Evolutionary conservation across 106 monocot species (phyloP), one percentile per base, ranked within the genome.

Genomic region (Phalaenopsis equestris): DNA sequence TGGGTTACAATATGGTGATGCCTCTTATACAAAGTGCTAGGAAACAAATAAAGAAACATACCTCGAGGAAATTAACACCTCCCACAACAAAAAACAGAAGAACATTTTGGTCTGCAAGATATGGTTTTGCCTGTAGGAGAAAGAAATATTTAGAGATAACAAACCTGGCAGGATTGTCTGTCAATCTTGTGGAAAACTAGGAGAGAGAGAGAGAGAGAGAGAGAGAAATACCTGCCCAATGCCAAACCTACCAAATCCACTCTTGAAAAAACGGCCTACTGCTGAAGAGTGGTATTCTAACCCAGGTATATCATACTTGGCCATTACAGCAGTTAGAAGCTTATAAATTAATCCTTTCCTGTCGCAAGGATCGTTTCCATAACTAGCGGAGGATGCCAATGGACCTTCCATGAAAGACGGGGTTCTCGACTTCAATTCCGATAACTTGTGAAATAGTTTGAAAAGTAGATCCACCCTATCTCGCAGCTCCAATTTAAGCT

Each of bases 221-320:
- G 74, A 81, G 74, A 30, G 9, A 83, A n/a, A 55, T 85, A 95
- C 99, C 95, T 99, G 99, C 64, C 95, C 93, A 83, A 99, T 91
- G n/a, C 99, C 99, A 85, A 99, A 91, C 87, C 99, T 91, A 85
- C 99, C 95, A 83, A 99, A 88, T 15, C 99, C 99, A 80, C 95
- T 95, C 80, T 99, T 99, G 19, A 99, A 83, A 76, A 99, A 86
- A 23, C 99, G 89, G 14, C 99, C 95, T 82, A 99, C 93, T 21
- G 86, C 93, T 55, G 95, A 91, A 16, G 99, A 99, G 82, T 99
- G 99, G 78, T 95, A 95, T 61, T 95, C 89, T 52, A 99, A 55
- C 64, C 93, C 95, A 73, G 94, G 92, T 78, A 95, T 49, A 55
- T 95, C 94, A 85, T 81, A 80, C 79, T 87, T 95, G 14, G 81